Evolutionary conservation across 2,329 filamentous ascomycete species (phyloP), one percentile per base, ranked within the genome.

Genomic region (Chaetomiaceae sp.): DNA sequence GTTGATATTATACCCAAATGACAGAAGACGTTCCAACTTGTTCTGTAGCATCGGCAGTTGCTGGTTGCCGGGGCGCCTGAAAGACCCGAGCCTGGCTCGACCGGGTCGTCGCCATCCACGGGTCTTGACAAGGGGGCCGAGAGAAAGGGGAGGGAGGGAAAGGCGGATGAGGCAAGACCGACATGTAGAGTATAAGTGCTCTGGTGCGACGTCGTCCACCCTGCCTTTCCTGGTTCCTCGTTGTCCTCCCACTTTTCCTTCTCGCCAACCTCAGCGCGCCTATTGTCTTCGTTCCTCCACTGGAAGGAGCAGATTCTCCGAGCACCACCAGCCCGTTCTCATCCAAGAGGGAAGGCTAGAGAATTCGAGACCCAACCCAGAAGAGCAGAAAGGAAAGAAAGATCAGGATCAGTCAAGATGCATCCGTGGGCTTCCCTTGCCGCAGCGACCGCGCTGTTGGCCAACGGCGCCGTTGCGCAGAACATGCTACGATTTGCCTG

Each of bases 401-500:
- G 29, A 16, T 41, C 4, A 48, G 34, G 36, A 30, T 20, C 18
- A 30, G 18, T 10, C 36, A 66, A 56, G 30, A 67, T 67, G 65
- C 58, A 62, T 52, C 43, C 58, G 54, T 60, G 57, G 58, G 43
- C 53, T 41, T 55, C 61, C 47, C 51, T 64, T 52, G 59, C 63
- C 55, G 63, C 63, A 37, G 61, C 58, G 25, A 53, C 56, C 16
- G 59, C 64, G 55, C 62, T 67, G 56, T 57, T 66, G 48, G 65
- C 61, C 45, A 65, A 63, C 51, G 55, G 61, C 53, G 64, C 55
- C 43, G 60, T 58, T 23, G 66, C 64, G 11, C 67, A 70, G 61
- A 69, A 70, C 62, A 74, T 75, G 72, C 65, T 75, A 58, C 71
- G 73, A 30, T 75, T 75, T 58, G 72, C 71, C 21, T 75, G 73